Evolutionary conservation across 352 stramenopile genomes (phyloP).

Genomic region (Pythium biforme): DNA sequence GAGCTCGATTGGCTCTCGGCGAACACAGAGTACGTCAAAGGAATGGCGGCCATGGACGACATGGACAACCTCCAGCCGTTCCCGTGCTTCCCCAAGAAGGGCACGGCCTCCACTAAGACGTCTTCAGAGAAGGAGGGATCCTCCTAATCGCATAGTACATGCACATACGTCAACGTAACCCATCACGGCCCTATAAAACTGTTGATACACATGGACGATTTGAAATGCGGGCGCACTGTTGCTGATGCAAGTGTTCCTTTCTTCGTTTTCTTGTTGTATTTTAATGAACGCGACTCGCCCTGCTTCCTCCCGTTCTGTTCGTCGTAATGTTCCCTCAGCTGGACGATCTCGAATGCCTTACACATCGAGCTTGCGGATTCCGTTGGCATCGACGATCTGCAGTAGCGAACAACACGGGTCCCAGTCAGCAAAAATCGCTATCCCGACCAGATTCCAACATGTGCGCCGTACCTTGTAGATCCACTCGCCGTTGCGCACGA

Average conservation of each 20-base stretch:
- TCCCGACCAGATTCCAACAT: not conserved
- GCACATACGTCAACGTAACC: too few relatives aligned
- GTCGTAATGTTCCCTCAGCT: not conserved
- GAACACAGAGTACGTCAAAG: slow-evolving; percentile 46
- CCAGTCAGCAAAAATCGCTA: not conserved
- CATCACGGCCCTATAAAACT: not conserved
- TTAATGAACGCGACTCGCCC: not conserved
- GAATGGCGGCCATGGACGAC: slow-evolving; percentile 46
- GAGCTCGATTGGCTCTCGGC: slow-evolving; percentile 56
- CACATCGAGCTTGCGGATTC: slow-evolving; percentile 63
- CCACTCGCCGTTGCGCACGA: slow-evolving; percentile 87
- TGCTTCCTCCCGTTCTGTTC: not conserved
- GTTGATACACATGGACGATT: not conserved
- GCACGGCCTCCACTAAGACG: not conserved
- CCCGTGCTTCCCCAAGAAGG: slow-evolving; percentile 42
- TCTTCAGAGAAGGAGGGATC: not conserved
- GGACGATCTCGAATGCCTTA: slow-evolving; percentile 22
- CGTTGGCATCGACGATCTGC: slow-evolving; percentile 65
- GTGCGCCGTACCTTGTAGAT: slow-evolving; percentile 57
- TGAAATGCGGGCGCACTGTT: not conserved
- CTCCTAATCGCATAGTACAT: not conserved
- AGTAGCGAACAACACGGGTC: not conserved
- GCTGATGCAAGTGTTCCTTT: not conserved
- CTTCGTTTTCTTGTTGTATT: not conserved
- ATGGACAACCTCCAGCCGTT: slow-evolving; percentile 47